Evolutionary conservation across 345 rosid genomes (phyloP).

Genomic region (Cochlearia excelsa): DNA sequence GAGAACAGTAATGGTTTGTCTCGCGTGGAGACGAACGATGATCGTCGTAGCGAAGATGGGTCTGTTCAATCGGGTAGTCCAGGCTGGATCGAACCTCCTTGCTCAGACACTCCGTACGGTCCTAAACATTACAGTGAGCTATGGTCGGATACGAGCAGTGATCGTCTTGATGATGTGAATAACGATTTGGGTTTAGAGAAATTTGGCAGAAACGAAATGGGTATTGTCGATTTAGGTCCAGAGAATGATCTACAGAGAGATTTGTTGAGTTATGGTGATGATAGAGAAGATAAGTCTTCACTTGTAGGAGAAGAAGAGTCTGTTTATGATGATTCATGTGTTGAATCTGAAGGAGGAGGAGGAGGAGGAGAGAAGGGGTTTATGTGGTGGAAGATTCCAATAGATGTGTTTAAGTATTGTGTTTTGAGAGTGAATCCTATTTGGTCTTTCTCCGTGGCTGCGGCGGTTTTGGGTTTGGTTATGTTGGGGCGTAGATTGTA

Average conservation of each 20-base stretch:
- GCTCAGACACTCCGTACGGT: slow-evolving; percentile 44
- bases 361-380: slow-evolving; percentile 40
- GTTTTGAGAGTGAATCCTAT: slow-evolving; percentile 68
- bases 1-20: slow-evolving; percentile 31
- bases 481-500: slow-evolving; percentile 75
- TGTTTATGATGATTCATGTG: slow-evolving; percentile 15
- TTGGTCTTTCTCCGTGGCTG: slow-evolving; percentile 91
- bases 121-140: slow-evolving; percentile 52
- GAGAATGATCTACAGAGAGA: background rate
- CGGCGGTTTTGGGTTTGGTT: slow-evolving; percentile 79
- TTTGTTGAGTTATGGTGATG: background rate
- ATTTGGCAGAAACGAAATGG: slow-evolving; percentile 2
- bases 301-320: background rate
- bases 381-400: slow-evolving; percentile 91
- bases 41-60: slow-evolving; percentile 35
- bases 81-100: slow-evolving; percentile 81
- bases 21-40: slow-evolving; percentile 40
- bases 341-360: slow-evolving; percentile 31
- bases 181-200: slow-evolving; percentile 39
- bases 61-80: slow-evolving; percentile 78
- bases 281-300: background rate
- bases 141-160: slow-evolving; percentile 91
- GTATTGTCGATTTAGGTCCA: background rate
- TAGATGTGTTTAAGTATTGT: slow-evolving; percentile 72
- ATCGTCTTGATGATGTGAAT: slow-evolving; percentile 46